These are phyloP conservation scores for Apophysomyces ossiformis DNA, from an alignment of 371 early-diverging fungal genomes.

Conservation along the genomic window DNA sequence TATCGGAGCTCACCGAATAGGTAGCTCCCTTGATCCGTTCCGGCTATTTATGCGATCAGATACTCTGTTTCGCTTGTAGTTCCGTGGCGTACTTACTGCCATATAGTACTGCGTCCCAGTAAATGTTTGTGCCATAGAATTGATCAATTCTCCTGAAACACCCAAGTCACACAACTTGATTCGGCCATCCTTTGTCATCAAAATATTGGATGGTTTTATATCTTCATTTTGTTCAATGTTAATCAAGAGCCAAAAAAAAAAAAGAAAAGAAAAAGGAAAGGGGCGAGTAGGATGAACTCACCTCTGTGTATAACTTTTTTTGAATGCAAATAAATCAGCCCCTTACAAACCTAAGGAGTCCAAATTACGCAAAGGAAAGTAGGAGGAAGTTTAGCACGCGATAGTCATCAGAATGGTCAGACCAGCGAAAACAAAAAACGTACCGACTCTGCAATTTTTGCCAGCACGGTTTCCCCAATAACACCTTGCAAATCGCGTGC, in stretches of 20 bases:
- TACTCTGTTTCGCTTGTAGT: not conserved
- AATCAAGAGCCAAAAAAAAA: not conserved
- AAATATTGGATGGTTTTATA: constrained; percentile 91
- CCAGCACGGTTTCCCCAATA: constrained; percentile 82
- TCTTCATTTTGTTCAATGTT: constrained; percentile 41
- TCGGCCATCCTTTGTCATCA: constrained; percentile 81
- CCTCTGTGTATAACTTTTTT: constrained; percentile 88
- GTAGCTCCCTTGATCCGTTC: constrained; percentile 94
- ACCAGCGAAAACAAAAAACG: constrained; percentile 10
- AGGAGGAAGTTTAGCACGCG: not conserved
- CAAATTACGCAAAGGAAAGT: not conserved
- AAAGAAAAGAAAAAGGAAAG: not conserved
- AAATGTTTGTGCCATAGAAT: constrained; percentile 93
- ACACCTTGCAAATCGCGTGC: constrained; percentile 62
- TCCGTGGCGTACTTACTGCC: constrained; percentile 69
- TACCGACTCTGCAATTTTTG: constrained; percentile 79
- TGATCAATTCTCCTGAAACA: constrained; percentile 88
- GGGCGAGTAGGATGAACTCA: constrained; percentile 11
- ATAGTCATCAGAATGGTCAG: too few relatives aligned
- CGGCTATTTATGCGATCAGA: constrained; percentile 63
- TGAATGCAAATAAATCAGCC: constrained; percentile 77
- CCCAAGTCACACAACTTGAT: constrained; percentile 97
- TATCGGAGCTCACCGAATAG: constrained; percentile 92
- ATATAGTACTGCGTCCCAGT: constrained; percentile 96
- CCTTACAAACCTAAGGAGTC: constrained; percentile 63